These are phyloP conservation scores for Wickerhamiella azyma DNA, from an alignment of 805 yeast species.

Conservation along the genomic window DNA sequence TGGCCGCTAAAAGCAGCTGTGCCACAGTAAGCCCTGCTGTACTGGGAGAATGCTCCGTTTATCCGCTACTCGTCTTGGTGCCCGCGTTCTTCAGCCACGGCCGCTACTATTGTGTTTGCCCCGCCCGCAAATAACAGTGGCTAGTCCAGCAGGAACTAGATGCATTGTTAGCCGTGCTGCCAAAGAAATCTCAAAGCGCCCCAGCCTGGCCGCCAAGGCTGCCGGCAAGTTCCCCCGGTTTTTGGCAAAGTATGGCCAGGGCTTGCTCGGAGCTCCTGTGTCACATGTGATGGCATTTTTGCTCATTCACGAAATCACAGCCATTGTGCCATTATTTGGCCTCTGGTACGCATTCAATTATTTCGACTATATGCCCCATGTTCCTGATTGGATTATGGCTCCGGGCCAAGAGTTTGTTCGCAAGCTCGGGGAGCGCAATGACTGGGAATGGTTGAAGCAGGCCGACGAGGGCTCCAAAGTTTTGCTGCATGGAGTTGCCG, in stretches of 20 bases:
- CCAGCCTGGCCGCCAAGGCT: not conserved
- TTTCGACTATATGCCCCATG: slow-evolving; percentile 36
- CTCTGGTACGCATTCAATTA: slow-evolving; percentile 55
- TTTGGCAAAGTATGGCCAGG: slow-evolving; percentile 36
- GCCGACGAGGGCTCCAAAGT: slow-evolving; percentile 40
- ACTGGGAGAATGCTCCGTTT: too few relatives aligned
- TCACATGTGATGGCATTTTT: slow-evolving; percentile 51
- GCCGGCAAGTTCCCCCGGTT: slow-evolving; percentile 35
- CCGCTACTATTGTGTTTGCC: not conserved
- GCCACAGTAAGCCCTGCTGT: too few relatives aligned
- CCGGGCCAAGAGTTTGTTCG: slow-evolving; percentile 48
- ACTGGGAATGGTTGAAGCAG: slow-evolving; percentile 24
- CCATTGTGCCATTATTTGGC: slow-evolving; percentile 54
- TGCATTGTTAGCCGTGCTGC: slow-evolving; percentile 20
- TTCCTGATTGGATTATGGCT: slow-evolving; percentile 47
- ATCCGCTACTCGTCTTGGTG: too few relatives aligned
- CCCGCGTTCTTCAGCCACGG: not conserved
- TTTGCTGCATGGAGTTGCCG: slow-evolving; percentile 59
- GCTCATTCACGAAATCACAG: slow-evolving; percentile 60
- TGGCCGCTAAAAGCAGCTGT: too few relatives aligned
- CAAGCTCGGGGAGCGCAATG: slow-evolving; percentile 27
- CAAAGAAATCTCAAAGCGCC: slow-evolving; percentile 14
- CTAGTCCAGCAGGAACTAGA: not conserved
- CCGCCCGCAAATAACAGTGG: not conserved
- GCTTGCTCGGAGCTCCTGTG: slow-evolving; percentile 42